These are phyloP conservation scores for Cantharellus anzutake DNA, from an alignment of 768 basidiomycete genomes.

Conservation along the genomic window DNA sequence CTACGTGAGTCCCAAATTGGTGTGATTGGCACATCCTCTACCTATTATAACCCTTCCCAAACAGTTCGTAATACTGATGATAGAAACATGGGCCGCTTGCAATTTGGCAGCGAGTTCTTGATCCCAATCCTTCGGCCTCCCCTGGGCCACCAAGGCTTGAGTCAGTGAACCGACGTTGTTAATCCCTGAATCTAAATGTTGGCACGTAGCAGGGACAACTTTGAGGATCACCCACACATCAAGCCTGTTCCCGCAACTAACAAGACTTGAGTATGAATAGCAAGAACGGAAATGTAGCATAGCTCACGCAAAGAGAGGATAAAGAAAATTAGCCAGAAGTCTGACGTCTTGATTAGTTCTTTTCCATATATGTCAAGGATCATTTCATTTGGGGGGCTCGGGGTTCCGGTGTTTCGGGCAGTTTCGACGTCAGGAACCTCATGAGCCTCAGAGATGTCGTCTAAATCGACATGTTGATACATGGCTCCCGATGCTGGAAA, in stretches of 20 bases:
- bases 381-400: neutral
- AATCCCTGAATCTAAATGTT: conserved; percentile 31
- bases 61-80: conserved; percentile 67
- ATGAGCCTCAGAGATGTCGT: neutral
- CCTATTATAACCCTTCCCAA: conserved; percentile 60
- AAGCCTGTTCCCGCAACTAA: conserved; percentile 54
- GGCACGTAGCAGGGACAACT: neutral
- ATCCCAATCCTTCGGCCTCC: conserved; percentile 36
- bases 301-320: conserved; percentile 37
- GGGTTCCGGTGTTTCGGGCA: neutral
- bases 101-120: conserved; percentile 45
- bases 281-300: conserved; percentile 6
- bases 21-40: conserved; percentile 15
- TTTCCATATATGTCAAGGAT: conserved; percentile 33
- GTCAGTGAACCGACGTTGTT: conserved; percentile 76
- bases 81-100: conserved; percentile 75
- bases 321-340: conserved; percentile 45
- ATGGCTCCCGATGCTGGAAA: neutral
- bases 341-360: conserved; percentile 28
- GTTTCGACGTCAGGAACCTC: neutral
- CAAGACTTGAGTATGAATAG: conserved; percentile 4
- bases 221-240: conserved; percentile 35
- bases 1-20: neutral
- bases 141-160: conserved; percentile 43
- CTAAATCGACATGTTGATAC: neutral